Base-by-base conservation (phyloP, 306 rosid genomes). In the Rubus idaeus region DNA sequence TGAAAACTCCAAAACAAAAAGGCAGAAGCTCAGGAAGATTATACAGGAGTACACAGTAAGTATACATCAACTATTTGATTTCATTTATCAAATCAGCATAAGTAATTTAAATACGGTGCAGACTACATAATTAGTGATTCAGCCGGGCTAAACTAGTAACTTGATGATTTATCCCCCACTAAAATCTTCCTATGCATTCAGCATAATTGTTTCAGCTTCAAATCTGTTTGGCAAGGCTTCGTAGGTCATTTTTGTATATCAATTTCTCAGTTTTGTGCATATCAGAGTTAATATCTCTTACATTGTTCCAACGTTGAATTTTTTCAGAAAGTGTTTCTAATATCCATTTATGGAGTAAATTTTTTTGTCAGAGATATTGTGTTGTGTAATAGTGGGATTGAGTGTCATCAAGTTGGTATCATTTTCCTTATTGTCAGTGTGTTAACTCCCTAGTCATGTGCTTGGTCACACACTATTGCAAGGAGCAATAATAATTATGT, bases 21-120 rank as follows among this genome's bases (percentile, higher is more conserved):
- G 95, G 78, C 90, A 86, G 84, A 95, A 92, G 88, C 89, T 95
- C 77, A 90, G 40, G 82, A 90, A 90, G 82, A 90, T 95, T 79
- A 82, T 95, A 68, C 87, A 90, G 81, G 92, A 95, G 79, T 92
- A 87, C 75, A 87, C 89, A 5, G 97, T 94, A 83, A 87, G 98
- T 83, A 45, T 72, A 58, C 40, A 10, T 41, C 71, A 35, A 50
- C 37, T 42, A 20, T 65, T 55, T 51, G 12, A 37, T 81, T 8
- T 61, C 4, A 41, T 20, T 56, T 73, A 35, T 8, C 12, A 53
- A 5, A 11, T 39, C 37, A 30, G 67, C 41, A 2, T 30, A 5
- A 30, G 41, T 61, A 44, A 16, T 14, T 40, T 13, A 44, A 10
- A n/a, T 4, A 67, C 6, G 11, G 11, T 7, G 6, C 30, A 9